Conservation (phyloP, 2,329 filamentous ascomycete species). For the Aspergillus amoenus region DNA sequence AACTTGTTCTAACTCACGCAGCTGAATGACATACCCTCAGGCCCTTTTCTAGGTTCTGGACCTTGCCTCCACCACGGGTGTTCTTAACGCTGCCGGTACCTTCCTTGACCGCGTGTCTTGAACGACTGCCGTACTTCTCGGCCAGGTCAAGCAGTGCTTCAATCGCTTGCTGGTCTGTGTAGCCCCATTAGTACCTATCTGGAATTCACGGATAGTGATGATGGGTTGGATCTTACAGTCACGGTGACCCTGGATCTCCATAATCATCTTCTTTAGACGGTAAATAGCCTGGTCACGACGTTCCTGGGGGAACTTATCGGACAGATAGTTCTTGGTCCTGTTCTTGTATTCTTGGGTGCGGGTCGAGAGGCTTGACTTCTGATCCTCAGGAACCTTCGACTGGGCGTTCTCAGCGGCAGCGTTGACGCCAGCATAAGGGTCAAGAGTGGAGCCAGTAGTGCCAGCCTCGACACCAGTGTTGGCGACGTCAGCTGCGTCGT, state of each 20-base stretch:
- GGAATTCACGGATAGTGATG: background rate
- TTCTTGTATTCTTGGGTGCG: slow-evolving; percentile 38
- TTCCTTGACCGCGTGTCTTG: slow-evolving; percentile 63
- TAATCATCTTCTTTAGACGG: slow-evolving; percentile 95
- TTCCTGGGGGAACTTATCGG: slow-evolving; percentile 85
- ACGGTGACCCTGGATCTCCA: slow-evolving; percentile 92
- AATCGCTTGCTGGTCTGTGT: slow-evolving; percentile 76
- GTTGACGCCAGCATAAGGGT: slow-evolving; percentile 47
- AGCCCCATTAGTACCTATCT: slow-evolving; percentile 10
- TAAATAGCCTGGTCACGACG: slow-evolving; percentile 89
- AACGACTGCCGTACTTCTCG: slow-evolving; percentile 79
- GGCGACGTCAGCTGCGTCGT: slow-evolving; percentile 57
- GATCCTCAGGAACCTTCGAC: slow-evolving; percentile 60
- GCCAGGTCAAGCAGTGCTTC: slow-evolving; percentile 80
- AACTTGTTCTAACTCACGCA: slow-evolving; percentile 26
- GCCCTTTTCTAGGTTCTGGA: slow-evolving; percentile 74
- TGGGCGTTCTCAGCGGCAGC: slow-evolving; percentile 39
- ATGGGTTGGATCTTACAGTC: slow-evolving; percentile 59
- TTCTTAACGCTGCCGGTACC: slow-evolving; percentile 69
- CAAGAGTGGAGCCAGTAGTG: slow-evolving; percentile 54
- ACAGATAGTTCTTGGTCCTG: slow-evolving; percentile 70
- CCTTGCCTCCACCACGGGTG: slow-evolving; percentile 62
- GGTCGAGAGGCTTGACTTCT: slow-evolving; percentile 59
- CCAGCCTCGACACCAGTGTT: slow-evolving; percentile 55
- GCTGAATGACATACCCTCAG: slow-evolving; percentile 59